phyloP scores from a whole-genome alignment of 2,329 filamentous ascomycete species.

The Elsinoe perseae region DNA sequence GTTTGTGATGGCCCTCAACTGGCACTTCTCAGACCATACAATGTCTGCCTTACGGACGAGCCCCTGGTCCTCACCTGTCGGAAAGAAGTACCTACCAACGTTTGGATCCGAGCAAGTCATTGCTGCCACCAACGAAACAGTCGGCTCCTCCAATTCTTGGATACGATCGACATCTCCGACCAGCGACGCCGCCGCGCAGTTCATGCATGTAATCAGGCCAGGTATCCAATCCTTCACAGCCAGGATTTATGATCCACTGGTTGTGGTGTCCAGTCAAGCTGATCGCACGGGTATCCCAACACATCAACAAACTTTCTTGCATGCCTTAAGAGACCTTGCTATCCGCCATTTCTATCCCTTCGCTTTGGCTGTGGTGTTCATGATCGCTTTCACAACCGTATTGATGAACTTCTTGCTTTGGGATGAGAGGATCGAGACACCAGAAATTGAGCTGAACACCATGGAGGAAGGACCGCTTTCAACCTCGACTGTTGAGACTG shows the following conservation, averaged over 20 bases:
- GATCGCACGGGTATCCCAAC: conserved; percentile 52
- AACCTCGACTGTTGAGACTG: conserved; percentile 52
- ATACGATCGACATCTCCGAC: conserved; percentile 61
- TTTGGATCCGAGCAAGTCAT: conserved; percentile 22
- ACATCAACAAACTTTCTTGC: conserved; percentile 44
- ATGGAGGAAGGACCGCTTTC: conserved; percentile 48
- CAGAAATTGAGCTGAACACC: conserved; percentile 38
- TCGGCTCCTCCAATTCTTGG: conserved; percentile 65
- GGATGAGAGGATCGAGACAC: conserved; percentile 47
- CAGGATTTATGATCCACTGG: conserved; percentile 64
- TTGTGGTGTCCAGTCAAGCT: conserved; percentile 63
- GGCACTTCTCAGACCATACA: conserved; percentile 62
- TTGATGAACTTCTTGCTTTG: conserved; percentile 68
- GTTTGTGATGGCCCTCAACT: conserved; percentile 66
- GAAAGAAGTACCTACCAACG: conserved; percentile 16
- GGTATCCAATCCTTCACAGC: conserved; percentile 63
- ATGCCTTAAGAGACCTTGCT: conserved; percentile 41
- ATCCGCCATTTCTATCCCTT: conserved; percentile 64
- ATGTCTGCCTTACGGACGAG: conserved; percentile 11
- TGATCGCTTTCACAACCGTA: conserved; percentile 57
- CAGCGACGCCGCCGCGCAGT: conserved; percentile 67
- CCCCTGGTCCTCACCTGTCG: conserved; percentile 14
- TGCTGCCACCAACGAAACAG: conserved; percentile 60
- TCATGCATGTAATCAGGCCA: conserved; percentile 69
- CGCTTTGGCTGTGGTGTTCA: conserved; percentile 53